phyloP scores from a whole-genome alignment of 192 early-diverging fungal species.

The Endogone sp. region DNA sequence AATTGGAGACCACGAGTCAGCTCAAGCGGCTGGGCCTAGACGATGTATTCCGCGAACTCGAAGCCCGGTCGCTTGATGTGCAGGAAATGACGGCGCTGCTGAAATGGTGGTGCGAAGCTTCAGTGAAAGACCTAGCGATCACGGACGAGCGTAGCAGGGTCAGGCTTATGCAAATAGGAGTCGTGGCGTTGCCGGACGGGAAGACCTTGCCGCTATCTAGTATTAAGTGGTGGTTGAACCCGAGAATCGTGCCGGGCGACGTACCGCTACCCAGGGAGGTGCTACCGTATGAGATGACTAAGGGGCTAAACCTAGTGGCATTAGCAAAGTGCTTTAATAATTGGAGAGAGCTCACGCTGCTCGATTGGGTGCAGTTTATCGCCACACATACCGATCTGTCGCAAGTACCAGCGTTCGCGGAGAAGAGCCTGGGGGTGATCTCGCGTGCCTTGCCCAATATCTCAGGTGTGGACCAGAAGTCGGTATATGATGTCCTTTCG shows the following conservation, averaged over 20 bases:
- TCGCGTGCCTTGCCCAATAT: slow-evolving; percentile 38
- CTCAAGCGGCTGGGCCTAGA: slow-evolving; percentile 48
- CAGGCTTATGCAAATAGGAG: slow-evolving; percentile 42
- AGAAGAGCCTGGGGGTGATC: slow-evolving; percentile 57
- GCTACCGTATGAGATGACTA: slow-evolving; percentile 60
- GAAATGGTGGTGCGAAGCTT: slow-evolving; percentile 72
- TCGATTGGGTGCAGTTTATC: slow-evolving; percentile 63
- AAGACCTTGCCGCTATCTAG: slow-evolving; percentile 38
- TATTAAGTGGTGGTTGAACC: slow-evolving; percentile 60
- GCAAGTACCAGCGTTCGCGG: slow-evolving; percentile 54
- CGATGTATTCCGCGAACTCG: slow-evolving; percentile 68
- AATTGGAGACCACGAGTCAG: slow-evolving; percentile 39
- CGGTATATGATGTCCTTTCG: slow-evolving; percentile 23
- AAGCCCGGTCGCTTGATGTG: slow-evolving; percentile 43
- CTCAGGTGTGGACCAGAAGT: slow-evolving; percentile 24
- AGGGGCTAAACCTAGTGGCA: slow-evolving; percentile 57
- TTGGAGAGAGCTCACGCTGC: slow-evolving; percentile 50
- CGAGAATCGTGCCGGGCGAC: slow-evolving; percentile 58
- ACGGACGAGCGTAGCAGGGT: slow-evolving; percentile 19
- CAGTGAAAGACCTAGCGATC: slow-evolving; percentile 22
- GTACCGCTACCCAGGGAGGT: slow-evolving; percentile 56
- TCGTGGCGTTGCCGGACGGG: slow-evolving; percentile 40
- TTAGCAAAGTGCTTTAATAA: slow-evolving; percentile 46
- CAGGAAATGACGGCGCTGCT: slow-evolving; percentile 63
- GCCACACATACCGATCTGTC: slow-evolving; percentile 41